A percentile compares a stretch with the other conserved stretches of the same genome.
Evolutionary conservation across 148 eudicot genomes (phyloP).

Genomic region (Silene uniflora): DNA sequence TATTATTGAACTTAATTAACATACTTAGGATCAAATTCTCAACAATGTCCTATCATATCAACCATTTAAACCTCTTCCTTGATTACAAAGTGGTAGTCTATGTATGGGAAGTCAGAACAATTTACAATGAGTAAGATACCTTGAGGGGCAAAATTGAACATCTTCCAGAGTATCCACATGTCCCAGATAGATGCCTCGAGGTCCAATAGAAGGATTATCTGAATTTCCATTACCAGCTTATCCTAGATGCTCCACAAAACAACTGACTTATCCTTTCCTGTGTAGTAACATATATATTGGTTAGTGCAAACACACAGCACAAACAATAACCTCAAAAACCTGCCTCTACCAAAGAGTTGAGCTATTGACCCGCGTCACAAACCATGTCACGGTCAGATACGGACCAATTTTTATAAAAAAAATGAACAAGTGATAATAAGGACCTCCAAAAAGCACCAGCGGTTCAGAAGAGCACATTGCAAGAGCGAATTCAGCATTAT

Average conservation of each 20-base stretch:
- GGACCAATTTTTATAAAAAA: too few species aligned
- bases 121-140: slow-evolving; percentile 38
- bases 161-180: slow-evolving; percentile 94
- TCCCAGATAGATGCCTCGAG: slow-evolving; percentile 78
- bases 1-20: too few species aligned
- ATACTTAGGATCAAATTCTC: too few species aligned
- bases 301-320: slow-evolving; percentile 10
- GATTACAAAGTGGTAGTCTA: too few species aligned
- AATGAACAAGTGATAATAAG: neutral
- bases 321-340: neutral
- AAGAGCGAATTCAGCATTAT: slow-evolving; percentile 87
- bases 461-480: slow-evolving; percentile 87
- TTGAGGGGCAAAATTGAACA: slow-evolving; percentile 91
- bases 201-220: slow-evolving; percentile 53
- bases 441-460: slow-evolving; percentile 91
- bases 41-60: too few species aligned
- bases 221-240: slow-evolving; percentile 44
- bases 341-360: neutral
- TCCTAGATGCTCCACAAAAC: slow-evolving; percentile 95
- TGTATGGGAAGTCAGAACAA: neutral
- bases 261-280: slow-evolving; percentile 90
- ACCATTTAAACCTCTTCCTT: too few species aligned
- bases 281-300: slow-evolving; percentile 9
- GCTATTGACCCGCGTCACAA: too few species aligned
- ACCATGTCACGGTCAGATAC: too few species aligned